Evolutionary conservation across 2,329 filamentous ascomycete genomes (phyloP).

Genomic region (Claviceps sp.): DNA sequence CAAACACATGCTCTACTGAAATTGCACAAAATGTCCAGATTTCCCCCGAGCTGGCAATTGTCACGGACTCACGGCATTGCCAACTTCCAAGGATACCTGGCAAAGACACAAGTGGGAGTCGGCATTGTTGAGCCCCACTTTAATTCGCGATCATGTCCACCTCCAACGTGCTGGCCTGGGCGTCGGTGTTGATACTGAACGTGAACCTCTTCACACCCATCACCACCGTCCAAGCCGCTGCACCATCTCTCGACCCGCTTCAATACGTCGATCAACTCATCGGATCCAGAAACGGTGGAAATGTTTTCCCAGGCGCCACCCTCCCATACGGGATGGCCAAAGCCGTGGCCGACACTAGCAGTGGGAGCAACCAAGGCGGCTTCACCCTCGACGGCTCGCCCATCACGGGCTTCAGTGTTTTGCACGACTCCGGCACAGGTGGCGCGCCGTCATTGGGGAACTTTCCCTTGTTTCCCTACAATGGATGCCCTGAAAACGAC

Average conservation of each 20-base stretch:
- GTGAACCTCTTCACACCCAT: neutral
- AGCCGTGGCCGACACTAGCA: constrained; percentile 35
- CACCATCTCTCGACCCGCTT: constrained; percentile 10
- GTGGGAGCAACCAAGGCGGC: constrained; percentile 39
- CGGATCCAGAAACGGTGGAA: constrained; percentile 18
- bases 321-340: constrained; percentile 39
- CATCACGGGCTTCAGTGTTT: constrained; percentile 41
- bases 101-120: too few relatives aligned
- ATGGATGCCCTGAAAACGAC: constrained; percentile 45
- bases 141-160: neutral
- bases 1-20: too few relatives aligned
- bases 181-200: neutral
- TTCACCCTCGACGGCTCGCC: constrained; percentile 37
- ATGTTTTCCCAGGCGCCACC: constrained; percentile 30
- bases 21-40: too few relatives aligned
- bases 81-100: too few relatives aligned
- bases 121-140: neutral
- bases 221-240: neutral
- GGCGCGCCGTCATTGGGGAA: constrained; percentile 53
- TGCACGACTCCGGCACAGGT: constrained; percentile 47
- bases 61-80: too few relatives aligned
- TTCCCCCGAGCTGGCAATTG: neutral
- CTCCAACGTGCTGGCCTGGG: neutral
- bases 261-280: constrained; percentile 25
- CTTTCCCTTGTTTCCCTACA: constrained; percentile 58